Evolutionary conservation across 1,139 yeast species (phyloP).

Genomic region (Geotrichum phurueaensis): DNA sequence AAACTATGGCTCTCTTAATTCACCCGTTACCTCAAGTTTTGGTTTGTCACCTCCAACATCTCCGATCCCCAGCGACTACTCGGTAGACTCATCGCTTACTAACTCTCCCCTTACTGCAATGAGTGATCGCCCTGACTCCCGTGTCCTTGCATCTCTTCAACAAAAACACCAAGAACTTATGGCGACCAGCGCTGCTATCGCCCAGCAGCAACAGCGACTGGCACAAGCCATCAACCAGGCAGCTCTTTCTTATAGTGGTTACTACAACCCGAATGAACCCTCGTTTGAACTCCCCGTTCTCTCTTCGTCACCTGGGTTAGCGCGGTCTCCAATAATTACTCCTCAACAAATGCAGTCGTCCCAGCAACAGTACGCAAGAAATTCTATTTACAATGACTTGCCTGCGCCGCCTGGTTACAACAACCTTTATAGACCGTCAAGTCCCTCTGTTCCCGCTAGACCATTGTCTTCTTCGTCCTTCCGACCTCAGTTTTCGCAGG

Average conservation of each 20-base stretch:
- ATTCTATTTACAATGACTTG: conserved; percentile 6
- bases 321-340: conserved; percentile 5
- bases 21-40: conserved; percentile 8
- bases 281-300: conserved; percentile 6
- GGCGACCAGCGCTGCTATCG: conserved; percentile 30
- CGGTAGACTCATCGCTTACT: neutral
- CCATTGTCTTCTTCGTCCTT: conserved; percentile 27
- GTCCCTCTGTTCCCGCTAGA: conserved; percentile 27
- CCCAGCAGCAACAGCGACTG: conserved; percentile 35
- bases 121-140: conserved; percentile 12
- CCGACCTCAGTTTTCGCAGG: conserved; percentile 14
- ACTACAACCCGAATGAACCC: neutral
- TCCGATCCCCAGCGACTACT: conserved; percentile 7
- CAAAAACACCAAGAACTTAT: conserved; percentile 39
- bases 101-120: conserved; percentile 1
- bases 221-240: conserved; percentile 32
- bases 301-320: conserved; percentile 11
- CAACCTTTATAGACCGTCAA: conserved; percentile 20
- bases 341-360: conserved; percentile 3
- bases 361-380: conserved; percentile 3
- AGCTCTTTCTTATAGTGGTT: conserved; percentile 9
- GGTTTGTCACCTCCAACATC: conserved; percentile 13
- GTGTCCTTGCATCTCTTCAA: conserved; percentile 31
- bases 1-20: conserved; percentile 3
- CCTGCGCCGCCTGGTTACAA: conserved; percentile 11